Conservation (phyloP, 345 rosid species). For the Camelina hispida region DNA sequence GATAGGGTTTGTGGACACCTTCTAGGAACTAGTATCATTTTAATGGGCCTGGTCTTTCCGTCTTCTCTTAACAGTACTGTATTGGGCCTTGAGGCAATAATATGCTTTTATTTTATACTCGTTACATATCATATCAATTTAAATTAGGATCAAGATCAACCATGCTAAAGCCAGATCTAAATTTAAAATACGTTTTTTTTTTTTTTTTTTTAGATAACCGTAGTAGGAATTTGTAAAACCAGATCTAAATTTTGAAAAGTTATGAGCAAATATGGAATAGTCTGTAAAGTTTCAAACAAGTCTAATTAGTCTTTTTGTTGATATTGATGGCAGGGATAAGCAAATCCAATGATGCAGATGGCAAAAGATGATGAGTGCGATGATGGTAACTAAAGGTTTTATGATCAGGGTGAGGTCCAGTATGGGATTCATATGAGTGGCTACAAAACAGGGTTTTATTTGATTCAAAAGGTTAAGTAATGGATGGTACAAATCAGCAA, state of each 20-base stretch:
- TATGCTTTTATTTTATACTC: background rate
- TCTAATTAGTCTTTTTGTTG: slow-evolving; percentile 11
- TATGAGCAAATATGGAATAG: background rate
- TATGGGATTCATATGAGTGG: slow-evolving; percentile 16
- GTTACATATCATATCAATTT: background rate
- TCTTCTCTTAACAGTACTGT: background rate
- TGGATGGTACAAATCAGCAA: slow-evolving; percentile 28
- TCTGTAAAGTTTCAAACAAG: background rate
- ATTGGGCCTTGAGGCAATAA: slow-evolving; percentile 3
- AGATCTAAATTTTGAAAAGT: background rate
- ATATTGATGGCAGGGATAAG: slow-evolving; percentile 19
- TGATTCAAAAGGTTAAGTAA: slow-evolving; percentile 13
- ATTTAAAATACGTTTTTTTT: background rate
- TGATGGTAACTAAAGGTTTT: slow-evolving; percentile 11
- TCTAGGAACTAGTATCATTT: background rate
- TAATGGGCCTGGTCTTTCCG: slow-evolving; percentile 5
- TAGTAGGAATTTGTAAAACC: background rate
- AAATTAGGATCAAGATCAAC: background rate
- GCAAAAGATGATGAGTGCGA: slow-evolving; percentile 42
- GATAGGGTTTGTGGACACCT: background rate
- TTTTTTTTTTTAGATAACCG: background rate
- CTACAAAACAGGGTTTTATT: slow-evolving; percentile 32
- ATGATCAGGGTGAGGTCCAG: slow-evolving; percentile 4
- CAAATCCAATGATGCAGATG: slow-evolving; percentile 24
- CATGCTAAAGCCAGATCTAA: background rate